Conservation (phyloP, 148 eudicot genomes). For the Rhododendron ferrugineum region DNA sequence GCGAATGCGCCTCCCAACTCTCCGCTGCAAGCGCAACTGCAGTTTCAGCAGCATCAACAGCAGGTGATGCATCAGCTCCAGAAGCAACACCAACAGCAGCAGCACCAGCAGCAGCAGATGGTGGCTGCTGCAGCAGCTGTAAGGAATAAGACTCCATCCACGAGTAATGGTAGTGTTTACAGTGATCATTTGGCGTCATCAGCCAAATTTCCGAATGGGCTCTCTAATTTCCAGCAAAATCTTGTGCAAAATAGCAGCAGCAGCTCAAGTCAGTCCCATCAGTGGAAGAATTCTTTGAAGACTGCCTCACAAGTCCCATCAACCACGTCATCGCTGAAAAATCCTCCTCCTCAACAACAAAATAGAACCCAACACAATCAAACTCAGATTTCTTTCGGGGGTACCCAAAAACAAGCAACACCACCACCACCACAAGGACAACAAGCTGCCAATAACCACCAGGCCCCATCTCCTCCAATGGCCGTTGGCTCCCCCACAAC, state of each 20-base stretch:
- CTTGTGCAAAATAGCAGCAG: constrained; percentile 48
- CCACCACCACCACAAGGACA: constrained; percentile 51
- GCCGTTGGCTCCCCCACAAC: constrained; percentile 78
- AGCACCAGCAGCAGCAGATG: constrained; percentile 26
- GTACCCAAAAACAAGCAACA: constrained; percentile 40
- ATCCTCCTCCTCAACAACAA: constrained; percentile 40
- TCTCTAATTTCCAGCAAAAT: constrained; percentile 49
- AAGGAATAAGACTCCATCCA: constrained; percentile 43
- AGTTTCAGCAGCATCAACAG: constrained; percentile 48
- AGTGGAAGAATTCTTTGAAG: constrained; percentile 67
- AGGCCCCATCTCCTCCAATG: constrained; percentile 63
- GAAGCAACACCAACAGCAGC: constrained; percentile 32
- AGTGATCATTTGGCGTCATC: constrained; percentile 57
- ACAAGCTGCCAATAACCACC: constrained; percentile 35
- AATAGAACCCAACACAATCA: constrained; percentile 56
- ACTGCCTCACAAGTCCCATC: constrained; percentile 49
- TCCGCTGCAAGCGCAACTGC: constrained; percentile 51
- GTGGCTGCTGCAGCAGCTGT: constrained; percentile 33
- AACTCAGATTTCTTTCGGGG: constrained; percentile 83
- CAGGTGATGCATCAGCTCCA: constrained; percentile 33
- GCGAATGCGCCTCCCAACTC: constrained; percentile 32
- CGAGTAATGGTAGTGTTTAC: constrained; percentile 58
- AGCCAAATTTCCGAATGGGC: constrained; percentile 49
- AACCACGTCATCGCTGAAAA: constrained; percentile 44
- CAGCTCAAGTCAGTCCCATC: constrained; percentile 54